Evolutionary conservation across 2,329 filamentous ascomycete species (phyloP), one percentile per base, ranked within the genome.

Genomic region (Sordariomycetes sp.): DNA sequence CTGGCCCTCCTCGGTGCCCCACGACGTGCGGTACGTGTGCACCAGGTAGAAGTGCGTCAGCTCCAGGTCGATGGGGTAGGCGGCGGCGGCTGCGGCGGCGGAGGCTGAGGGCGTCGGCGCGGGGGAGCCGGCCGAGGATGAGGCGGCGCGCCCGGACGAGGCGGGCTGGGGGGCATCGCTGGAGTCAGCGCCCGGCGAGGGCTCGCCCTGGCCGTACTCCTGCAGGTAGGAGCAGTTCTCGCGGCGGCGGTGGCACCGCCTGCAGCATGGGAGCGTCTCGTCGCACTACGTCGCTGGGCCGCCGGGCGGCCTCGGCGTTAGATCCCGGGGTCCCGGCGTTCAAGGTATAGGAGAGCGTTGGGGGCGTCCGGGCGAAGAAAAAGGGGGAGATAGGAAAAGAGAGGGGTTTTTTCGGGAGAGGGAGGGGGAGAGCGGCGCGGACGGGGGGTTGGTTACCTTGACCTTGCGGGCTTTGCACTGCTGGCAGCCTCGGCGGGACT

Each of bases 391-490:
- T n/a, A n/a, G n/a, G n/a, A n/a, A n/a, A n/a, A n/a, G n/a, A n/a
- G n/a, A n/a, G n/a, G n/a, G n/a, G n/a, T n/a, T n/a, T n/a, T n/a
- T 12, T 24, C 6, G 22, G 4, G 48, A 12, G 22, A 5, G 22
- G 18, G 16, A 7, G 40, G 18, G 6, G 22, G 40, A 20, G 40
- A 20, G n/a, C 3, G 40, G n/a, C 14, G 48, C 18, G 3, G 48
- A 12, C 18, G 14, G 14, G n/a, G 16, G 48, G 20, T 52, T 53
- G 6, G 25, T 18, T 43, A 58, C 61, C 58, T 62, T 62, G 16
- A 62, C 61, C 55, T 62, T 62, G 56, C 61, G 56, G 34, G 55
- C 43, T 24, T 62, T 62, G 58, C 61, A 62, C 22, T 59, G 60
- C 35, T 55, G 3, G 24, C 61, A 62, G 40, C 61, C 61, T 3